A percentile compares a stretch with the other conserved stretches of the same genome.
Evolutionary conservation across 2,329 filamentous ascomycete genomes (phyloP).

Genomic region (Aspergillus sp.): DNA sequence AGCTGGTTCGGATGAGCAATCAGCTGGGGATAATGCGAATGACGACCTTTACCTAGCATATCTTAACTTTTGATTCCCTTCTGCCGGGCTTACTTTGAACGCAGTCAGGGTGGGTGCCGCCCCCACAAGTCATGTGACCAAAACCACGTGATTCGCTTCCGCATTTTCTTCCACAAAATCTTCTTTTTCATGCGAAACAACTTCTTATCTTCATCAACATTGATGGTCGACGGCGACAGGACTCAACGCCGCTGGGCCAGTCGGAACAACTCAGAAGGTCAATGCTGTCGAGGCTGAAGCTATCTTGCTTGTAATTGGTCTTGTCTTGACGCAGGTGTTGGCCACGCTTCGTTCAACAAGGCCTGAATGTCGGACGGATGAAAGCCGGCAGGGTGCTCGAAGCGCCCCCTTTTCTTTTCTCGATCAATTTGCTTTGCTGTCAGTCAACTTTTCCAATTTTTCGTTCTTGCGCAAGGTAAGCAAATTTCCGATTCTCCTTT

Average conservation of each 20-base stretch:
- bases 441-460: background rate
- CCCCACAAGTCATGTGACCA: background rate
- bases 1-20: no score
- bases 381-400: background rate
- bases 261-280: background rate
- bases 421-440: background rate
- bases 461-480: constrained; percentile 19
- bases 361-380: constrained; percentile 4
- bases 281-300: background rate
- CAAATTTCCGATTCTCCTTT: constrained; percentile 6
- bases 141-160: constrained; percentile 6
- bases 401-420: background rate
- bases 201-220: background rate
- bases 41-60: no score
- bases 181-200: background rate
- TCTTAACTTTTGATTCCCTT: no score
- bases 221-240: background rate
- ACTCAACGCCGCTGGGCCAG: background rate
- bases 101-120: background rate
- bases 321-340: background rate
- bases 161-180: constrained; percentile 9
- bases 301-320: background rate
- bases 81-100: no score
- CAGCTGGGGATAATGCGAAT: no score
- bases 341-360: background rate